phyloP scores from a whole-genome alignment of 106 monocot genomes.

The Phalaenopsis aphrodite region DNA sequence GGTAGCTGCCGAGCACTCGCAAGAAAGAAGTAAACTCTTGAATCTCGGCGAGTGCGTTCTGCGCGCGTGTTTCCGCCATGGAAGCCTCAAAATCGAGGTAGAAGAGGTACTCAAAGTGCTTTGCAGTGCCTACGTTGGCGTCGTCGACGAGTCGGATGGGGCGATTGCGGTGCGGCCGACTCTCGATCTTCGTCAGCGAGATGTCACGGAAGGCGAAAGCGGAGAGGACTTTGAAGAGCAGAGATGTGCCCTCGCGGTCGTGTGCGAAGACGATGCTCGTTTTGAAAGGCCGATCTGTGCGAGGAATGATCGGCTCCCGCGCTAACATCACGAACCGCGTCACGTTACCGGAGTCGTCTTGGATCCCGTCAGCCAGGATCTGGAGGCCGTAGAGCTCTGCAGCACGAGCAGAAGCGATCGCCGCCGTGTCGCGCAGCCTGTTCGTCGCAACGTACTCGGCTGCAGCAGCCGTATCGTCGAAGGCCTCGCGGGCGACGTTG shows the following conservation, averaged over 20 bases:
- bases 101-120: conserved; percentile 40
- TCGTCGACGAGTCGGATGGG: conserved; percentile 39
- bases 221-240: conserved; percentile 39
- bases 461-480: conserved; percentile 38
- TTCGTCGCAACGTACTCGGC: conserved; percentile 26
- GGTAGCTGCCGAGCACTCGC: conserved; percentile 35
- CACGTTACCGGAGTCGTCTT: conserved; percentile 36
- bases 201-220: conserved; percentile 48
- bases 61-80: conserved; percentile 31
- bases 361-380: conserved; percentile 32
- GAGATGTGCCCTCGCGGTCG: conserved; percentile 26
- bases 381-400: conserved; percentile 39
- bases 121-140: conserved; percentile 31
- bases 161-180: conserved; percentile 40
- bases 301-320: conserved; percentile 34
- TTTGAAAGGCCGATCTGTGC: conserved; percentile 38
- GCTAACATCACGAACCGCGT: conserved; percentile 41
- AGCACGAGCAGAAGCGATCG: conserved; percentile 31
- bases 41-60: conserved; percentile 36
- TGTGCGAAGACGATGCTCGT: conserved; percentile 42
- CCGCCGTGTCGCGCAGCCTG: conserved; percentile 30
- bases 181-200: conserved; percentile 43
- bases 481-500: conserved; percentile 34
- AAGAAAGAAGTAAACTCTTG: conserved; percentile 36
- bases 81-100: conserved; percentile 34